phyloP scores from a whole-genome alignment of 2,329 filamentous ascomycete genomes.

The Aspergillus uvarum region DNA sequence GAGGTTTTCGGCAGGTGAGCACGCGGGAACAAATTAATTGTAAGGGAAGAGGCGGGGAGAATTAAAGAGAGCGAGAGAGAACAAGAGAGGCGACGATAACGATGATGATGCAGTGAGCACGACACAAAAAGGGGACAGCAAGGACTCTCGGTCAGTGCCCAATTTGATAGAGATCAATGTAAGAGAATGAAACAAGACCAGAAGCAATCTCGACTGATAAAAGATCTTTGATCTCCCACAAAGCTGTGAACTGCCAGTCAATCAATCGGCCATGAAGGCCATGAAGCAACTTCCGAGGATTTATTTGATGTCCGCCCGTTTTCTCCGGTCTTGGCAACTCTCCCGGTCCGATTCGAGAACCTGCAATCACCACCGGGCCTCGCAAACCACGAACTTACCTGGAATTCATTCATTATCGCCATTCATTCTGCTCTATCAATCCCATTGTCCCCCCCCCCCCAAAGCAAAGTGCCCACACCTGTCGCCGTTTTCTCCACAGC shows the following conservation, averaged over 20 bases:
- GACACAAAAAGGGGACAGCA: no score
- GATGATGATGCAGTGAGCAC: neutral
- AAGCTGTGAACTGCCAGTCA: no score
- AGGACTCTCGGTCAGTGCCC: no score
- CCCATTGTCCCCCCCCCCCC: no score
- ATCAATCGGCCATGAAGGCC: no score
- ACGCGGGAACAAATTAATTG: slow-evolving; percentile 9
- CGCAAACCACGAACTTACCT: no score
- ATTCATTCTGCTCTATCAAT: no score
- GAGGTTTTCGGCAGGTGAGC: slow-evolving; percentile 20
- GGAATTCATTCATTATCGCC: no score
- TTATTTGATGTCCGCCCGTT: slow-evolving; percentile 19
- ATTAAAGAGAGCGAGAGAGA: neutral
- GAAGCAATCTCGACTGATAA: neutral
- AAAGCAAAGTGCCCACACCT: neutral
- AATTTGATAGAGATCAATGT: no score
- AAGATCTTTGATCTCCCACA: neutral
- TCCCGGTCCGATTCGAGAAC: slow-evolving; percentile 24
- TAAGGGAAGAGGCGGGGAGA: neutral
- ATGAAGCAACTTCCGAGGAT: neutral
- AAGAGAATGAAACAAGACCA: neutral
- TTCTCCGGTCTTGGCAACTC: slow-evolving; percentile 33
- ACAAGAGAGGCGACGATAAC: no score
- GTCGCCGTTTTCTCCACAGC: neutral
- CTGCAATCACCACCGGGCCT: slow-evolving; percentile 15